These are phyloP conservation scores for Microsporum audouinii DNA, from an alignment of 2,329 filamentous ascomycete genomes.

Conservation along the genomic window DNA sequence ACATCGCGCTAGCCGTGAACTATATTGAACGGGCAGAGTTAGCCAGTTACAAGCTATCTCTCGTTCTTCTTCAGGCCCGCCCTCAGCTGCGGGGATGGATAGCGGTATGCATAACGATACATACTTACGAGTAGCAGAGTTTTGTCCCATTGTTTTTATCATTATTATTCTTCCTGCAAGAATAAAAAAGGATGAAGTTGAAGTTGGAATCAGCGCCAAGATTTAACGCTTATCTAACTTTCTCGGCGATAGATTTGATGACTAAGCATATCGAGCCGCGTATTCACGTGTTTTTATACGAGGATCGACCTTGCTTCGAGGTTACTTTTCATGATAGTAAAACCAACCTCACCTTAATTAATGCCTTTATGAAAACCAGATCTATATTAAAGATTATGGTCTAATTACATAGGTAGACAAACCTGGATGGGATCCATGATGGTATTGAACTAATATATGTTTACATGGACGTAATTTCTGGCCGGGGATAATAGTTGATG, in stretches of 20 bases:
- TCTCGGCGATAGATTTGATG: background rate
- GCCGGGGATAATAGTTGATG: too few relatives aligned
- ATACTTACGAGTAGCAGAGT: background rate
- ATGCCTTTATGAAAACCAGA: too few relatives aligned
- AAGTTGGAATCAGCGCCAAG: background rate
- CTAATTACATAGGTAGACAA: too few relatives aligned
- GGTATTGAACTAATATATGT: too few relatives aligned
- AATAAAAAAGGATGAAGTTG: background rate
- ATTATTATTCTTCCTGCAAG: background rate
- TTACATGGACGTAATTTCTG: too few relatives aligned
- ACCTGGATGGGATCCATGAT: too few relatives aligned
- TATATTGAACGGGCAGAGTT: background rate
- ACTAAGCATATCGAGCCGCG: background rate
- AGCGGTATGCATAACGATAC: background rate
- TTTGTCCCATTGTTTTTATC: background rate
- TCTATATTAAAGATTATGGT: too few relatives aligned
- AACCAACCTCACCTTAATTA: background rate
- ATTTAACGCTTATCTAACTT: background rate
- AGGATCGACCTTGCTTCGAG: too few relatives aligned
- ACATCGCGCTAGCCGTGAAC: slow-evolving; percentile 1
- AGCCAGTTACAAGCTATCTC: background rate
- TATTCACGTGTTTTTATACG: background rate
- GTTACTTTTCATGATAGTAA: background rate
- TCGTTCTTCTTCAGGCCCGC: background rate
- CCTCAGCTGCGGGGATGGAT: background rate